Evolutionary conservation across 2,329 filamentous ascomycete genomes (phyloP).

Genomic region (Massarina eburnea): DNA sequence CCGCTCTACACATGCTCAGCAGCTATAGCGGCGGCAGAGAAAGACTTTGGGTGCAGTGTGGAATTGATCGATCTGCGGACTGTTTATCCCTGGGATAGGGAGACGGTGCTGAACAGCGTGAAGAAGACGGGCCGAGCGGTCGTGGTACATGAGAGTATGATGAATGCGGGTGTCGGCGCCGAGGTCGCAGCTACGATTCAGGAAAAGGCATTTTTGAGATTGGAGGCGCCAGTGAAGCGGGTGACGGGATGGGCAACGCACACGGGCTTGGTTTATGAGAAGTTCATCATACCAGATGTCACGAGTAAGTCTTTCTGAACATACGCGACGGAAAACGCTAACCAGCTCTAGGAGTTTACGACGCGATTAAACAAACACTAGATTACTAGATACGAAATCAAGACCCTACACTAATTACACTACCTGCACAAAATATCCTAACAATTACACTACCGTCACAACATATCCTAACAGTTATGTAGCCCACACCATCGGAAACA

Average conservation of each 20-base stretch:
- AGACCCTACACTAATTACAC: no score
- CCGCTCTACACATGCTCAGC: slow-evolving; percentile 81
- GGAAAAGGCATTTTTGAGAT: slow-evolving; percentile 77
- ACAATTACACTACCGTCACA: no score
- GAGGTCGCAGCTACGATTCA: slow-evolving; percentile 89
- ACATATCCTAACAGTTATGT: no score
- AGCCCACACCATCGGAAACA: no score
- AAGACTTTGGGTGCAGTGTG: slow-evolving; percentile 71
- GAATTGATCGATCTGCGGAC: slow-evolving; percentile 89
- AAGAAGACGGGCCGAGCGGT: slow-evolving; percentile 83
- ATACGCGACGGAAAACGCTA: slow-evolving; percentile 1
- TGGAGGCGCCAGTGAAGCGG: slow-evolving; percentile 83
- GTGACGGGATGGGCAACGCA: slow-evolving; percentile 91
- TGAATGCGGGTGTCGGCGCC: slow-evolving; percentile 85
- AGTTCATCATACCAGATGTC: slow-evolving; percentile 75
- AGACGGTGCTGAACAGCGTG: slow-evolving; percentile 78
- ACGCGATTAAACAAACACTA: slow-evolving; percentile 50
- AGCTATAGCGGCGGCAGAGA: slow-evolving; percentile 75
- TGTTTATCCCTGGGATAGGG: slow-evolving; percentile 88
- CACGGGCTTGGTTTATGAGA: slow-evolving; percentile 74
- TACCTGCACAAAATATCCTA: no score
- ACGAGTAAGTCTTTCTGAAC: slow-evolving; percentile 64
- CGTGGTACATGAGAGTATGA: slow-evolving; percentile 90
- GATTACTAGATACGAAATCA: slow-evolving; percentile 40
- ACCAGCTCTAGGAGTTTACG: slow-evolving; percentile 46